Evolutionary conservation across 768 basidiomycete genomes (phyloP), one percentile per base, ranked within the genome.

Genomic region (Exidia glandulosa): DNA sequence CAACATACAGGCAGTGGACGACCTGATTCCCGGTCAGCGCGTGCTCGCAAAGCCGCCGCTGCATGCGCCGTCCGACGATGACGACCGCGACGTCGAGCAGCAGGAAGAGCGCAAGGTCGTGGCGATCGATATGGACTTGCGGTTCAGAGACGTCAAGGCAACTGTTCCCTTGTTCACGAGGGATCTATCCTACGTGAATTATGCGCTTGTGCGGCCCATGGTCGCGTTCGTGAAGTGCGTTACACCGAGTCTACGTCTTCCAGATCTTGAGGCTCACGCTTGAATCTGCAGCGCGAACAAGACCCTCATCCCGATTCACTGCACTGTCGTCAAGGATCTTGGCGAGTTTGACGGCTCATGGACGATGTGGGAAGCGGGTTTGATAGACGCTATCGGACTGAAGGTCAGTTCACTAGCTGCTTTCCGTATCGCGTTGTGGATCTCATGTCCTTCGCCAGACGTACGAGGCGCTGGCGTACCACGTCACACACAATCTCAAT

Each of bases 331-430:
- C 36, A 88, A 93, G 68, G 83, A 89, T 61, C 72, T 95, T 61
- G 76, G 72, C 58, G 91, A 96, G 62, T 99, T 97, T 69, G 92
- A 98, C 71, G 96, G 96, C 3, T 83, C 92, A 25, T 98, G 94
- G 94, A 98, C 92, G 91, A 86, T 93, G 81, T 94, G 93, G 87
- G 91, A 94, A 92, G 91, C 92, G 69, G 95, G 94, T 25, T 79
- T 99, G 56, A 88, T 94, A 79, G 88, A 93, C 63, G 88, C 87
- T 60, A 88, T 96, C 54, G 88, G 93, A 1, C 74, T 86, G 64
- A 92, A 96, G 77, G 90, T 87, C 63, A 48, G 71, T 66, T 50
- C 19, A 29, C 14, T 32, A 19, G 41, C 13, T 32, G 37, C 3
- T 14, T 30, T 32, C 32, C 9, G 3, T 16, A 13, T 31, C 32